Base-by-base conservation (phyloP, 176 grass and related monocot genomes). In the Hordeum vulgare region DNA sequence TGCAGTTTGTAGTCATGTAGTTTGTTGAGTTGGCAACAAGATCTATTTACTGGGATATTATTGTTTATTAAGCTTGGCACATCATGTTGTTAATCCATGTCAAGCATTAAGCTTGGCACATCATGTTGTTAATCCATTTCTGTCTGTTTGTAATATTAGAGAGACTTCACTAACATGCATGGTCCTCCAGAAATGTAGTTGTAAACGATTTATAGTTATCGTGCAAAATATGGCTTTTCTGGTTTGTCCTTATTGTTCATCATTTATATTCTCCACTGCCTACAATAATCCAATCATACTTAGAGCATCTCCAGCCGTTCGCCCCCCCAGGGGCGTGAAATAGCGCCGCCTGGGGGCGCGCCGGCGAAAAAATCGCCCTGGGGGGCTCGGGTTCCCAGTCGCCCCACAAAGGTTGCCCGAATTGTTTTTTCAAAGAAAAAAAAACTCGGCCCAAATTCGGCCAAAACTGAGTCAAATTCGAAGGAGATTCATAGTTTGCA, bases 101-200 rank as follows among this genome's bases (percentile, higher is more conserved):
- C 39, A 80, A 74, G 67, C 27, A 3, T 34, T 61, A 61, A 47
- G 7, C 66, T 51, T 42, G 62, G 56, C 14, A 26, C 40, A 54
- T 56, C 36, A 24, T 74, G 33, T 27, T 56, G 41, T 17, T 58
- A 81, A 81, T 26, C 45, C 26, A 66, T 86, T 79, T 8, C 80
- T 47, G 35, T 9, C 9, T 37, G 18, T 62, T 49, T 33, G 15
- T 74, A 49, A 25, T 74, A 37, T 74, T 33, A 42, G 11, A 72
- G 61, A 9, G 20, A 6, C 56, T 79, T 18, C 2, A 39, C 47
- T 6, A 15, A 35, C 6, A 44, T 42, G 66, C 65, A 56, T 78
- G 26, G 3, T 63, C 60, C 75, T 49, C 35, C 29, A 63, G 42
- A 15, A 54, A 58, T 45, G 20, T 45, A 58, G 66, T 18, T 42